Base-by-base conservation (phyloP, 176 grass and related monocot genomes). In the Cenchrus purpureus region DNA sequence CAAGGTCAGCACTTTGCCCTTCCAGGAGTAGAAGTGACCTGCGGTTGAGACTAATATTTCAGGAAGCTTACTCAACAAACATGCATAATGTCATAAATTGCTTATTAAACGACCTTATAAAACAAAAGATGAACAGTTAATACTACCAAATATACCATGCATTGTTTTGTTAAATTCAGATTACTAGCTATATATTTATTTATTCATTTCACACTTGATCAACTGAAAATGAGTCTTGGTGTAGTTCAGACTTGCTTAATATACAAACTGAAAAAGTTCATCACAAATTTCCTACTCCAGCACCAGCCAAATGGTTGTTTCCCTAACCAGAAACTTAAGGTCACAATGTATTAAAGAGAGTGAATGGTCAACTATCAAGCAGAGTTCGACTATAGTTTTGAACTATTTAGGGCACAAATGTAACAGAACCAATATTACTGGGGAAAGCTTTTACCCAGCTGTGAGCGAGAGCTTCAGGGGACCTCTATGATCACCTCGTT, bases 401-500 rank as follows among this genome's bases (percentile, higher is more conserved):
- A 58, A 56, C 32, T 29, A 80, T 61, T 19, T 59, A 50, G 13
- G 28, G 66, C 14, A 14, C 6, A 69, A 76, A 52, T 12, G 64
- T 52, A 84, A 76, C 57, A 87, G 71, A 88, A 83, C 13, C 79
- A 1, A 80, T 8, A 73, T 58, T 82, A 76, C 34, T 58, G 29
- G 79, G 48, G 79, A 64, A 65, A 72, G 85, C 19, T 12, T 50
- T 89, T 95, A 99, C 97, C 97, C 97, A 59, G 86, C 51, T 58
- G 87, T 40, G 51, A 92, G 90, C 79, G 89, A 86, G 52, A 96
- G 86, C 88, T 92, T 95, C 67, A 96, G 83, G 81, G 88, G 81
- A 81, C 90, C 97, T 91, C 66, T 94, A 60, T 96, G 86, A 77
- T 94, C 86, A 15, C 97, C 93, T 83, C 73, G 83, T 85, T 99